Evolutionary conservation across 768 basidiomycete species (phyloP), one percentile per base, ranked within the genome.

Genomic region (Auricularia cornea): DNA sequence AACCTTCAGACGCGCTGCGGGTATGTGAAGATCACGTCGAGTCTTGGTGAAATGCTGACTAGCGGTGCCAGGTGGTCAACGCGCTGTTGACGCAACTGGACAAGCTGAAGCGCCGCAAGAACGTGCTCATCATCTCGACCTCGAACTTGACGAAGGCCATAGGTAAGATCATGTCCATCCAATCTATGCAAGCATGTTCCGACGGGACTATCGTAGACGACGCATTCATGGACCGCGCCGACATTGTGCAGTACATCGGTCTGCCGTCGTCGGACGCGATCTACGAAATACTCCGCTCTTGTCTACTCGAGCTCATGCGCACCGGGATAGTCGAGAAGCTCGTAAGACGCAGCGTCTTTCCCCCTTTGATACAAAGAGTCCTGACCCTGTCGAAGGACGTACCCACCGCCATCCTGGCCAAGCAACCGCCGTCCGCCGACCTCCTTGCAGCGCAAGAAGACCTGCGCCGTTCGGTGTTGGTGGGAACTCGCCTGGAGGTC

Each of bases 11-110:
- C 72, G 95, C 94, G 14, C 73, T 99, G 32, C 79, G 96, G 61
- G 95, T 94, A 69, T 59, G 85, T 70, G 26, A 28, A 5, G 3
- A 8, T 29, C n/a, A 30, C 32, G 44, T 44, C 38, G 30, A 41
- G 12, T 31, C 3, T 60, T 8, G 48, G 23, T 6, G n/a, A 35
- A 11, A 14, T 38, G 12, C 14, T 52, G 40, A 35, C 18, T 54
- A 29, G 23, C 29, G 14, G 32, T 32, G 59, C 6, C 70, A 98
- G 94, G 96, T 98, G 20, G 97, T 99, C 52, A 98, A 98, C 72
- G 97, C 97, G 0, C 84, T 99, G 2, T 80, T 99, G 10, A 98
- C 97, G 0, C 96, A 98, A 76, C 82, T 99, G 6, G 97, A 99
- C 78, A 97, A 94, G 73, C 79, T 99, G 20, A 93, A 90, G 71